These are phyloP conservation scores for Saksenaea vasiformis DNA, from an alignment of 371 early-diverging fungal species.

Conservation along the genomic window DNA sequence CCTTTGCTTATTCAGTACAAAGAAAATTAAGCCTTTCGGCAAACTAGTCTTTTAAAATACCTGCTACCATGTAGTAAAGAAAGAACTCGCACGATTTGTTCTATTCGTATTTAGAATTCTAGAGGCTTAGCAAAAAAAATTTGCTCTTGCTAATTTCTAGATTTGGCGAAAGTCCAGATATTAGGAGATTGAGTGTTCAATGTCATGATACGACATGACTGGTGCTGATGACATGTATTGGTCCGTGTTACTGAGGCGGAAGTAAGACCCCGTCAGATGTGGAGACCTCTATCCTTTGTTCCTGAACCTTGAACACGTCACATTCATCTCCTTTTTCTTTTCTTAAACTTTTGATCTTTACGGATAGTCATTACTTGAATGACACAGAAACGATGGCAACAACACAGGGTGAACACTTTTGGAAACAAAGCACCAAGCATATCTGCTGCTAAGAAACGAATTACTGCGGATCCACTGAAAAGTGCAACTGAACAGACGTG, in stretches of 20 bases:
- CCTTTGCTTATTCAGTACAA: no score
- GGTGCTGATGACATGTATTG: conserved; percentile 42
- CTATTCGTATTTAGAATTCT: no score
- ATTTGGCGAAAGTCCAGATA: neutral
- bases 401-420: neutral
- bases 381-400: neutral
- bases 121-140: neutral
- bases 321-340: neutral
- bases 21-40: no score
- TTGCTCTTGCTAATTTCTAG: conserved; percentile 1
- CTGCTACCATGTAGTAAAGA: no score
- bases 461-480: neutral
- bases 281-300: conserved; percentile 11
- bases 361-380: neutral
- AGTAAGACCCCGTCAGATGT: conserved; percentile 45
- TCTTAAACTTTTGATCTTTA: neutral
- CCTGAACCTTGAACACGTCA: conserved; percentile 3
- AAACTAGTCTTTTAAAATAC: no score
- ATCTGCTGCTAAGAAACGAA: neutral
- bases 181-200: conserved; percentile 16
- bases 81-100: no score
- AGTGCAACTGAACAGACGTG: neutral
- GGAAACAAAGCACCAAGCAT: neutral
- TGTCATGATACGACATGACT: neutral
- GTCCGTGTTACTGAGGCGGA: conserved; percentile 52